A percentile compares a stretch with the other conserved stretches of the same genome.
Conservation (phyloP, 805 yeast species). For the Cyberlindnera misumaiensis region DNA sequence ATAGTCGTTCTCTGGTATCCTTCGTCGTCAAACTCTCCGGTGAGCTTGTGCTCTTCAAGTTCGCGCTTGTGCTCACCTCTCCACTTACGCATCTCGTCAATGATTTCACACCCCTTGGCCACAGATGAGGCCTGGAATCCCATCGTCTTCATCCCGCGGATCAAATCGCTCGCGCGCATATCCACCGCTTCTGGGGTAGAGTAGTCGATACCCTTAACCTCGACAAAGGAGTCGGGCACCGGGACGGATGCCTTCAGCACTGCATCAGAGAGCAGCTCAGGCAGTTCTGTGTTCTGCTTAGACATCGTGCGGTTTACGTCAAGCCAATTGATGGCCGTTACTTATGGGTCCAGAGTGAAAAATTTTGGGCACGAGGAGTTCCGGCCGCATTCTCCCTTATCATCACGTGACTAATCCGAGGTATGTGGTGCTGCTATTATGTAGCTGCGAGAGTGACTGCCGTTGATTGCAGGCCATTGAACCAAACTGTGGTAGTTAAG, state of each 20-base stretch:
- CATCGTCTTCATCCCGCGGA: constrained; percentile 84
- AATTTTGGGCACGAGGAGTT: too few species aligned
- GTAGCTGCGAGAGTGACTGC: too few species aligned
- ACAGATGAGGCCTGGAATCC: constrained; percentile 94
- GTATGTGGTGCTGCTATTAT: too few species aligned
- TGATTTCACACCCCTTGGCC: constrained; percentile 85
- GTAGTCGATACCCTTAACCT: constrained; percentile 88
- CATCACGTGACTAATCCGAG: too few species aligned
- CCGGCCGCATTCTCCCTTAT: too few species aligned
- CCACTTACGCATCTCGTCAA: constrained; percentile 90
- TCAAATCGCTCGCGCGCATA: constrained; percentile 72
- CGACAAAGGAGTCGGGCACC: constrained; percentile 70
- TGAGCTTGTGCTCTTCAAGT: constrained; percentile 60
- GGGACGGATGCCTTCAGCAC: constrained; percentile 83
- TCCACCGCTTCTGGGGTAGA: constrained; percentile 68
- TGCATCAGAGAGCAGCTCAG: constrained; percentile 81
- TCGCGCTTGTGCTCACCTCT: constrained; percentile 72
- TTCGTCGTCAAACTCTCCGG: constrained; percentile 70
- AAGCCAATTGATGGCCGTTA: too few species aligned
- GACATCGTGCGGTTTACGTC: constrained; percentile 23
- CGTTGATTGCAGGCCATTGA: too few species aligned
- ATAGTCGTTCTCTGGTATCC: constrained; percentile 84
- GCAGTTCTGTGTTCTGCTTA: constrained; percentile 37
- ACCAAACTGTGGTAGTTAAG: too few species aligned
- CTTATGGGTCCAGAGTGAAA: too few species aligned